Evolutionary conservation across 306 rosid species (phyloP).

Genomic region (Trifolium dubium): DNA sequence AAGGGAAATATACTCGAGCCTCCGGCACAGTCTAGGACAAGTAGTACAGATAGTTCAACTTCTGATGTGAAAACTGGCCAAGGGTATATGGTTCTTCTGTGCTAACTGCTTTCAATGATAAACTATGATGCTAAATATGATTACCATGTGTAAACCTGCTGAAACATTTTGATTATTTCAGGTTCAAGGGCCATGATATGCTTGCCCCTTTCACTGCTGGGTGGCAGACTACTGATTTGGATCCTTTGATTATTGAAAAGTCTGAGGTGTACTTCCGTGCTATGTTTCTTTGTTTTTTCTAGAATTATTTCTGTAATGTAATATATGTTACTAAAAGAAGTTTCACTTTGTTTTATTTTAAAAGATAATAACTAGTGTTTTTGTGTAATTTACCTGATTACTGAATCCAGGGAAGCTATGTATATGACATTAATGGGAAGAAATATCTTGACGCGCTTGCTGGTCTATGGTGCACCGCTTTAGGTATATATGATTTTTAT

Average conservation of each 20-base stretch:
- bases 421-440: constrained; percentile 81
- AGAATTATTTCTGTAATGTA: background rate
- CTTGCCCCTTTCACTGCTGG: constrained; percentile 99
- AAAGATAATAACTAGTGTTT: constrained; percentile 7
- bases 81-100: constrained; percentile 56
- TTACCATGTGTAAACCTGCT: constrained; percentile 28
- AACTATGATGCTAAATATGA: constrained; percentile 10
- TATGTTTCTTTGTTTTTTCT: constrained; percentile 2
- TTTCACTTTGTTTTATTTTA: background rate
- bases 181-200: constrained; percentile 88
- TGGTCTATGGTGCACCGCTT: constrained; percentile 92
- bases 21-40: constrained; percentile 53
- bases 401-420: constrained; percentile 85
- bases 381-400: constrained; percentile 8
- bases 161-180: constrained; percentile 46
- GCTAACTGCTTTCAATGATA: background rate
- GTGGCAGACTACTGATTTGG: constrained; percentile 63
- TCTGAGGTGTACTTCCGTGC: constrained; percentile 66
- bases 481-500: constrained; percentile 49
- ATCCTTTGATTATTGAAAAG: constrained; percentile 81
- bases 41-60: constrained; percentile 55
- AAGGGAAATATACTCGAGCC: constrained; percentile 52
- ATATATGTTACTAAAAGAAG: constrained; percentile 1
- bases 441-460: constrained; percentile 95
- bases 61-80: constrained; percentile 41